A percentile compares a stretch with the other conserved stretches of the same genome.
phyloP scores from a whole-genome alignment of 768 basidiomycete species.

The Phlebiopsis flavidoalba region DNA sequence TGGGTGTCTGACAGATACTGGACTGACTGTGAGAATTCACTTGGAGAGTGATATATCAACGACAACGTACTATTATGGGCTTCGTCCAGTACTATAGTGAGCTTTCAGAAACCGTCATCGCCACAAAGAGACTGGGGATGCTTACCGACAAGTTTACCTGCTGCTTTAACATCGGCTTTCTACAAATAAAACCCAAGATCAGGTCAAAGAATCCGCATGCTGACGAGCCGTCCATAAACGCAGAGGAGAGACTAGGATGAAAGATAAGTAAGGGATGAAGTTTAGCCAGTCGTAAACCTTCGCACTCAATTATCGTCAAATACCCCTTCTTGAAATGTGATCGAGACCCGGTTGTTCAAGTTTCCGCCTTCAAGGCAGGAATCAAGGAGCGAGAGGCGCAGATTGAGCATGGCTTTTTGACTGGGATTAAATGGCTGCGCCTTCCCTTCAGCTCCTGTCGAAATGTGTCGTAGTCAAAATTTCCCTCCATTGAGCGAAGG shows the following conservation, averaged over 20 bases:
- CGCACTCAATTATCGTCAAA: conserved; percentile 56
- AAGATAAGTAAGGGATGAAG: neutral
- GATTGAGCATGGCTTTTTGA: conserved; percentile 53
- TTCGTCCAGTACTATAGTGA: conserved; percentile 52
- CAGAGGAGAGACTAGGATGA: conserved; percentile 46
- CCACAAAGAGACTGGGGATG: neutral
- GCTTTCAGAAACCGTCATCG: neutral
- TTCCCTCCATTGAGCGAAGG: conserved; percentile 57
- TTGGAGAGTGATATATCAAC: neutral
- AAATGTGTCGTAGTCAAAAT: conserved; percentile 49
- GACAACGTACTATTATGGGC: conserved; percentile 57
- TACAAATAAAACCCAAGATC: conserved; percentile 57
- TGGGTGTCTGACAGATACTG: conserved; percentile 56
- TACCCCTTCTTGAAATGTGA: conserved; percentile 52
- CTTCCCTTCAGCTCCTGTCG: conserved; percentile 37
- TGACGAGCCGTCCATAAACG: conserved; percentile 62
- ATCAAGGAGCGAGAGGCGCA: conserved; percentile 54
- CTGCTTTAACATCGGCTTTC: conserved; percentile 45
- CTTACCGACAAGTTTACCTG: conserved; percentile 52
- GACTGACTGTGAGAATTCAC: neutral
- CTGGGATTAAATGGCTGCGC: conserved; percentile 49
- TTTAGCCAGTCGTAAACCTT: neutral
- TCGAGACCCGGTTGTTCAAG: conserved; percentile 1
- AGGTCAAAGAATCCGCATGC: conserved; percentile 74
- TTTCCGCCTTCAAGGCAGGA: conserved; percentile 45